Evolutionary conservation across 192 early-diverging fungal species (phyloP), one percentile per base, ranked within the genome.

Genomic region (Coemansia sp.): DNA sequence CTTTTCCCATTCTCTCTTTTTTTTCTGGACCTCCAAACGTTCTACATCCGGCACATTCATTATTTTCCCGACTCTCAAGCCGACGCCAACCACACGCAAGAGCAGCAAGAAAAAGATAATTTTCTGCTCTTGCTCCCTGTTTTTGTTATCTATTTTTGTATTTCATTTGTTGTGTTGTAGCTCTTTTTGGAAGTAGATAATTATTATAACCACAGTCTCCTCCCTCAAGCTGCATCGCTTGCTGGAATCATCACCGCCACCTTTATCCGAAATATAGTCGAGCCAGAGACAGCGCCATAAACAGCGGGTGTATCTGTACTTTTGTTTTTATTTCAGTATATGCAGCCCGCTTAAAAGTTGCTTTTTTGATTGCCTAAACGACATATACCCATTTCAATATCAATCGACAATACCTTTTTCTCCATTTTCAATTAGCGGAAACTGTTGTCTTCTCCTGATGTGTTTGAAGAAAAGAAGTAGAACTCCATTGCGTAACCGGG

Each of bases 231-330:
- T 25, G 25, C 25, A 56, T 3, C 1, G 55, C 25, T 12, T 25
- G 9, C 51, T 54, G 3, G 22, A 32, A 54, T 54, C 32, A 22
- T 54, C 51, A 54, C 20, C 51, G 51, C 51, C 22, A 25, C 51
- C 51, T 54, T 22, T 54, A 54, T 54, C 51, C 51, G 7, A 54
- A 54, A 54, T 25, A 54, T 25, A 54, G 25, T 10, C 8, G 17
- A 59, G 40, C 12, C 8, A 59, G 25, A 59, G 17, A 39, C 57
- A 41, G 57, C 57, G 57, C 57, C 57, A 59, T 59, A 59, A 59
- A 59, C 39, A 19, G 6, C 32, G 4, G 32, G 32, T 0, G 7
- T 17, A 17, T 50, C 19, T 19, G 14, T 17, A 14, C 1, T 57
- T 57, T 57, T 38, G 55, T 25, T 57, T 57, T 50, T 32, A 32